A percentile compares a stretch with the other conserved stretches of the same genome.
Evolutionary conservation across 192 early-diverging fungal species (phyloP).

Genomic region (Linnemannia zychae): DNA sequence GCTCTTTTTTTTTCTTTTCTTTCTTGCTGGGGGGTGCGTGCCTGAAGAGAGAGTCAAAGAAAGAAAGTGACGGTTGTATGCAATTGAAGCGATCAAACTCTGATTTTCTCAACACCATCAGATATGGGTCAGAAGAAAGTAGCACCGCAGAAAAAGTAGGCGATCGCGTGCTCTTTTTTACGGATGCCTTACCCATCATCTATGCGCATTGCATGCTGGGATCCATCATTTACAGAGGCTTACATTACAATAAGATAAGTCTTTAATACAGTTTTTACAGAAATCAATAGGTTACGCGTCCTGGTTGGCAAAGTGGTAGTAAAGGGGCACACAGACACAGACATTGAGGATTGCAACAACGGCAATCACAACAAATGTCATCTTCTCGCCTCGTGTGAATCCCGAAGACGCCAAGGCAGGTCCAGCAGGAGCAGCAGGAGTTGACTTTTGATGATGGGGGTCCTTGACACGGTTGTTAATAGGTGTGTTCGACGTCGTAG

Average conservation of each 20-base stretch:
- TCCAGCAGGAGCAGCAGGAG: background rate
- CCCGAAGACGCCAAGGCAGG: constrained; percentile 19
- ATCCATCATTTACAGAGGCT: too few relatives aligned
- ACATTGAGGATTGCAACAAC: constrained; percentile 46
- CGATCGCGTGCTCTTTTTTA: too few relatives aligned
- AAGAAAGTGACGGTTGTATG: background rate
- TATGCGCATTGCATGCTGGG: too few relatives aligned
- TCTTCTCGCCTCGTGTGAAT: constrained; percentile 56
- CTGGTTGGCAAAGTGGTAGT: constrained; percentile 45
- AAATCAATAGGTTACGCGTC: background rate
- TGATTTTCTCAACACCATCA: background rate
- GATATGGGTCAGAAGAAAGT: too few relatives aligned
- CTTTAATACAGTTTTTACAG: background rate
- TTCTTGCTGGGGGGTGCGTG: background rate
- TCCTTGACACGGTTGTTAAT: background rate
- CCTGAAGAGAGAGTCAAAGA: background rate
- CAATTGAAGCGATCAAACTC: background rate
- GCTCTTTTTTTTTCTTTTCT: too few relatives aligned
- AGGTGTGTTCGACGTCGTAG: background rate
- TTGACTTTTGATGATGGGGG: background rate
- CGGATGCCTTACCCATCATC: too few relatives aligned
- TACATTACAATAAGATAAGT: background rate
- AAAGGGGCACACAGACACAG: constrained; percentile 52
- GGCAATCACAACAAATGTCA: constrained; percentile 44
- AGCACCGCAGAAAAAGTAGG: too few relatives aligned